These are phyloP conservation scores for Debaryomyces maramus DNA, from an alignment of 805 yeast genomes.

Conservation along the genomic window DNA sequence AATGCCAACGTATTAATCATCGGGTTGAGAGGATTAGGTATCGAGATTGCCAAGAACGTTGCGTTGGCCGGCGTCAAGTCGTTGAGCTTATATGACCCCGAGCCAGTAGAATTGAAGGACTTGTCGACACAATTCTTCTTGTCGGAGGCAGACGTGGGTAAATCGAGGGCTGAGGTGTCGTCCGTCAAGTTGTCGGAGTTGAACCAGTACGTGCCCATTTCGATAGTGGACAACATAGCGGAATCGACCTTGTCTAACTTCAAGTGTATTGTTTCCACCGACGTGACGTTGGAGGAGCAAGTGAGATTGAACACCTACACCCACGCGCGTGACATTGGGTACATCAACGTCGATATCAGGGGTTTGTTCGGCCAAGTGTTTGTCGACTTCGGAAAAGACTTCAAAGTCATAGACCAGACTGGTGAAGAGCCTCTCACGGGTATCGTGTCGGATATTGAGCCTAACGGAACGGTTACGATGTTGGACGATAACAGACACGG, in stretches of 20 bases:
- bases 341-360: slow-evolving; percentile 75
- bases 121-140: slow-evolving; percentile 89
- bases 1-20: slow-evolving; percentile 86
- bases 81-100: slow-evolving; percentile 80
- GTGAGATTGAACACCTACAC: slow-evolving; percentile 72
- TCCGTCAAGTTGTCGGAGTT: slow-evolving; percentile 71
- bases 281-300: slow-evolving; percentile 68
- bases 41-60: slow-evolving; percentile 94
- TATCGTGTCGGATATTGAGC: slow-evolving; percentile 84
- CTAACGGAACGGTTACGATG: slow-evolving; percentile 88
- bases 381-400: slow-evolving; percentile 84
- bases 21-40: slow-evolving; percentile 90
- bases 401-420: slow-evolving; percentile 77
- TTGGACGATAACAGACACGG: slow-evolving; percentile 92
- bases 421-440: slow-evolving; percentile 94
- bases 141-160: slow-evolving; percentile 69
- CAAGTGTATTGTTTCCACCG: slow-evolving; percentile 87
- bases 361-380: slow-evolving; percentile 89
- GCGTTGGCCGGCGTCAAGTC: slow-evolving; percentile 97
- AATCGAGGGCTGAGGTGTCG: slow-evolving; percentile 72
- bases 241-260: slow-evolving; percentile 55
- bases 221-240: slow-evolving; percentile 57
- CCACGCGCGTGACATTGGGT: slow-evolving; percentile 71
- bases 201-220: slow-evolving; percentile 86
- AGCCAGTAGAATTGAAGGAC: slow-evolving; percentile 63